Percentiles rank a stretch among this genome's conserved stretches.
Evolutionary conservation across 108 stramenopile species (phyloP).

Genomic region (Cafeteria roenbergensis): DNA sequence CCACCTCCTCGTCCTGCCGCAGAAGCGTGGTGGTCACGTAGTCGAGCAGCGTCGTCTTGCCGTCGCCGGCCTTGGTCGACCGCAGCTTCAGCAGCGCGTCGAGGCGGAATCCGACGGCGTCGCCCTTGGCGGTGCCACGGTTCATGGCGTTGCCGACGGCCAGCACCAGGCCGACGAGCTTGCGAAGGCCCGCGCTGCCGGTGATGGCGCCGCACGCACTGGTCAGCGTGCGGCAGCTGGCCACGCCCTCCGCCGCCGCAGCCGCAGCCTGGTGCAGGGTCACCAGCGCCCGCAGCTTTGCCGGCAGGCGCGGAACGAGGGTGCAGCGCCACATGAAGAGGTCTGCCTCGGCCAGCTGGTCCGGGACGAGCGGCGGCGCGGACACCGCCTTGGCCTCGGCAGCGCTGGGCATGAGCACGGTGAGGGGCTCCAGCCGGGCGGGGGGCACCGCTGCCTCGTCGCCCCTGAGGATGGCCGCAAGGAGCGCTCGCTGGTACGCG

Average conservation of each 20-base stretch:
- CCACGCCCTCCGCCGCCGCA: slow-evolving; percentile 49
- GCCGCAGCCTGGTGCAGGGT: neutral
- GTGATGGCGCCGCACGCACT: slow-evolving; percentile 75
- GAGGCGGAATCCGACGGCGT: slow-evolving; percentile 69
- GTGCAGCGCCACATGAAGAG: too few relatives aligned
- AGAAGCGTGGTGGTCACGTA: slow-evolving; percentile 71
- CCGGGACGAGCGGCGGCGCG: too few relatives aligned
- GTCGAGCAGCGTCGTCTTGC: slow-evolving; percentile 85
- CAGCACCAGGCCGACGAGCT: slow-evolving; percentile 47
- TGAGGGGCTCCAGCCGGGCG: slow-evolving; percentile 62
- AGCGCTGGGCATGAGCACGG: slow-evolving; percentile 65
- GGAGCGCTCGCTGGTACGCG: too few relatives aligned
- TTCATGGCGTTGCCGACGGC: slow-evolving; percentile 78
- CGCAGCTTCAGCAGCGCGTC: slow-evolving; percentile 80
- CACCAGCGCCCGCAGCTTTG: slow-evolving; percentile 28
- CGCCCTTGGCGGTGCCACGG: slow-evolving; percentile 61
- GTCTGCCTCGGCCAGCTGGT: too few relatives aligned
- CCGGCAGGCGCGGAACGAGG: neutral
- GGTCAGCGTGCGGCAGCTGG: slow-evolving; percentile 63
- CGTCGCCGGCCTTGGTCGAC: slow-evolving; percentile 86
- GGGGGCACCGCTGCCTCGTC: too few relatives aligned
- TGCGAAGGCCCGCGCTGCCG: too few relatives aligned
- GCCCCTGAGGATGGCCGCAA: too few relatives aligned
- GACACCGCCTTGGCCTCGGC: slow-evolving; percentile 61
- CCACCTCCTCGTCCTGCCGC: slow-evolving; percentile 51